phyloP scores from a whole-genome alignment of 2,329 filamentous ascomycete genomes.

The Aspergillus ibericus region DNA sequence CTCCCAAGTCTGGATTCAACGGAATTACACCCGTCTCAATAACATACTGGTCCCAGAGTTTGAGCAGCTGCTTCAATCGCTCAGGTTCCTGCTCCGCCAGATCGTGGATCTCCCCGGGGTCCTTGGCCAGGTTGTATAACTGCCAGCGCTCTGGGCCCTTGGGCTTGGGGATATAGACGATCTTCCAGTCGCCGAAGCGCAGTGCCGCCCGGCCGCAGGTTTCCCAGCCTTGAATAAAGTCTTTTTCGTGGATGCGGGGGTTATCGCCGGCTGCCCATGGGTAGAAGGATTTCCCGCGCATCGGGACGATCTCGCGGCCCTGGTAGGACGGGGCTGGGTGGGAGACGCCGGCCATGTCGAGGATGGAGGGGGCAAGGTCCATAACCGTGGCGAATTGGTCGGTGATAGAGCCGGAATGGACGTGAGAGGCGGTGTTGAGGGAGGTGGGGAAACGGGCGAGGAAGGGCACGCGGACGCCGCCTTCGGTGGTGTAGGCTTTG shows the following conservation, averaged over 20 bases:
- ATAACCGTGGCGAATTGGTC: constrained; percentile 56
- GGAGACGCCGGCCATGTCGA: constrained; percentile 42
- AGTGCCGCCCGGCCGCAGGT: constrained; percentile 56
- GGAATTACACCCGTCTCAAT: constrained; percentile 62
- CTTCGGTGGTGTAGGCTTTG: constrained; percentile 52
- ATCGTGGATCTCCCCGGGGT: constrained; percentile 55
- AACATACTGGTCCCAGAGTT: constrained; percentile 59
- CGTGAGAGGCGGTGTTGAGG: constrained; percentile 22
- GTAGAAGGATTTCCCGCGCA: constrained; percentile 53
- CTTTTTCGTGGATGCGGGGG: constrained; percentile 49
- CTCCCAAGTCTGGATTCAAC: constrained; percentile 58
- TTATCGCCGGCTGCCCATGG: constrained; percentile 38
- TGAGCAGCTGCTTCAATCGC: constrained; percentile 50
- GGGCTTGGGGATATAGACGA: constrained; percentile 57
- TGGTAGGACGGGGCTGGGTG: constrained; percentile 57
- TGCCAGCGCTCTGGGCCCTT: constrained; percentile 59
- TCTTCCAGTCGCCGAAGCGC: constrained; percentile 59
- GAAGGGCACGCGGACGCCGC: constrained; percentile 56
- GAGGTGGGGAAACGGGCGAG: constrained; percentile 46
- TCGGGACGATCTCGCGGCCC: constrained; percentile 52
- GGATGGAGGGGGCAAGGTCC: constrained; percentile 52
- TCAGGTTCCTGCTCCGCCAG: constrained; percentile 45
- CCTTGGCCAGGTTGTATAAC: constrained; percentile 54
- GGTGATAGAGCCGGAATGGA: constrained; percentile 42
- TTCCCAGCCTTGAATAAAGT: constrained; percentile 59